Evolutionary conservation across 768 basidiomycete genomes (phyloP), one percentile per base, ranked within the genome.

Genomic region (Tylopilus plumbeoviolaceoides): DNA sequence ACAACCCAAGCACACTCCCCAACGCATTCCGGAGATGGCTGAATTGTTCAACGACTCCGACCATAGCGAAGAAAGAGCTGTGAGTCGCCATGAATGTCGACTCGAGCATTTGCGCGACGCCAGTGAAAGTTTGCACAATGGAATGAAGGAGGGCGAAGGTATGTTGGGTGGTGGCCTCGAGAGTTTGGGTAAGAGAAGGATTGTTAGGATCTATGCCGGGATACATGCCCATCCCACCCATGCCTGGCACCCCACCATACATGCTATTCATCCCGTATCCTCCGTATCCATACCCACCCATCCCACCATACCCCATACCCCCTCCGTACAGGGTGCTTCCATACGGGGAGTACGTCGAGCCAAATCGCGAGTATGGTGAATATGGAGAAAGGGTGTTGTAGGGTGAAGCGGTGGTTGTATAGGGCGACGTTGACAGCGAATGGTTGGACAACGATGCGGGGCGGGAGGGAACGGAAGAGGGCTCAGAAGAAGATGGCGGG

Each of bases 31-130:
- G 81, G 40, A 98, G 81, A 60, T 92, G 91, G 3, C 84, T 85
- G 63, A 99, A 87, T 65, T 99, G 97, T 64, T 99, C 97, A 36
- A 95, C 79, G 42, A 99, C 95, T 56, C 92, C 91, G 47, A 95
- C 92, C 87, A 95, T 93, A 51, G 93, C 92, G 68, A 95, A 95
- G 72, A 95, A 95, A 9, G 85, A 89, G 1, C 90, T 92, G 69
- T 95, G 93, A 0, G 93, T 95, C 3, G 95, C 95, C 87, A 98
- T 90, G 72, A 95, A 98, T 6, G 95, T 98, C 31, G 84, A 87
- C 70, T 98, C 95, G 65, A 99, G 85, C 84, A 99, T 95, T 68
- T 98, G 95, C 0, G 95, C 87, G 56, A 99, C 85, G 21, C 95
- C 95, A 0, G 85, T 79, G 72, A 98, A 95, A 5, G 95, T 97